phyloP scores from a whole-genome alignment of 1,284 basidiomycete genomes.

The Vanrija sp. region DNA sequence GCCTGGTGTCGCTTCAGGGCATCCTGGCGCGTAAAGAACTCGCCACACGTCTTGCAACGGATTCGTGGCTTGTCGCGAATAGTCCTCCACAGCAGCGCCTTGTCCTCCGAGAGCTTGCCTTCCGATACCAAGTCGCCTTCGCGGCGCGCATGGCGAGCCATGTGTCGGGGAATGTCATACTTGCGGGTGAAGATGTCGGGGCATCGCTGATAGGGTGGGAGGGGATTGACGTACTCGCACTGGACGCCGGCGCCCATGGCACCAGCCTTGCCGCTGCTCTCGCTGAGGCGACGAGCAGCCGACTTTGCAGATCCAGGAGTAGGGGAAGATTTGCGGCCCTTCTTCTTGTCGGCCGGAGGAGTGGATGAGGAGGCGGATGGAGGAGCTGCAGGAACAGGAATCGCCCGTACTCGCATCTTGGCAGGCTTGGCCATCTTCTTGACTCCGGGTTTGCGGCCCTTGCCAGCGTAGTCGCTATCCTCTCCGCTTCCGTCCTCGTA shows the following conservation, averaged over 20 bases:
- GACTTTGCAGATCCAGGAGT: conserved; percentile 1
- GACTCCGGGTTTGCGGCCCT: conserved; percentile 3
- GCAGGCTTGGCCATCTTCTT: no score
- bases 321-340: conserved; percentile 10
- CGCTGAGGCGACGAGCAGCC: conserved; percentile 1
- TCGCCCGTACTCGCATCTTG: no score
- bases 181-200: conserved; percentile 45
- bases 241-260: conserved; percentile 30
- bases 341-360: background rate
- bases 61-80: conserved; percentile 46
- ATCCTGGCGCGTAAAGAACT: conserved; percentile 46
- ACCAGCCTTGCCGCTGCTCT: conserved; percentile 3
- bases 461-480: conserved; percentile 23
- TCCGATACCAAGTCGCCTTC: conserved; percentile 46
- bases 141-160: conserved; percentile 43
- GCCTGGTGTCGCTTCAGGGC: conserved; percentile 45
- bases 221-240: conserved; percentile 44
- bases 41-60: conserved; percentile 34
- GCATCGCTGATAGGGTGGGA: conserved; percentile 46
- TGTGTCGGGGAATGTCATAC: conserved; percentile 46
- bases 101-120: conserved; percentile 39
- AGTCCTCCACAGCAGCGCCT: conserved; percentile 43
- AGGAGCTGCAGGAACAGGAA: no score
- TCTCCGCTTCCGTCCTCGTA: background rate
- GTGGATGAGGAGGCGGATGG: no score